phyloP scores from a whole-genome alignment of 805 yeast genomes.

The Saturnispora besseyi region DNA sequence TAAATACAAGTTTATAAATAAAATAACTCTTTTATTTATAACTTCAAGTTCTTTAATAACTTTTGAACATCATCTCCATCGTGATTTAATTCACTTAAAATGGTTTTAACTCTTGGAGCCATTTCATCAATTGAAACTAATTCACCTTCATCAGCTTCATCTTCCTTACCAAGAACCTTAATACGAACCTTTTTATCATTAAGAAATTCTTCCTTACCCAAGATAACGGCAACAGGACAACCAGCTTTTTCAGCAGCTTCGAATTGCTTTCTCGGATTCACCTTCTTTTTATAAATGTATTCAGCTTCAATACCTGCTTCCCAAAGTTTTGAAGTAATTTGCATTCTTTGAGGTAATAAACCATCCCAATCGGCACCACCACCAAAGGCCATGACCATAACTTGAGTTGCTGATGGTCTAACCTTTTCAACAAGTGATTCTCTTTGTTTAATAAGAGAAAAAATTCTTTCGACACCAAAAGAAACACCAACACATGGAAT shows the following conservation, averaged over 20 bases:
- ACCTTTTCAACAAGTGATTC: constrained; percentile 52
- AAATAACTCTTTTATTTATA: background rate
- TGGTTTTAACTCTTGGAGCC: constrained; percentile 36
- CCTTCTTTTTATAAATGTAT: constrained; percentile 85
- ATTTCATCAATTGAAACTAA: constrained; percentile 56
- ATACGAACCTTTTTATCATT: constrained; percentile 75
- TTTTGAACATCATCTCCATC: constrained; percentile 59
- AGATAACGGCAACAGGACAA: constrained; percentile 79
- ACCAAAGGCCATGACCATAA: constrained; percentile 94
- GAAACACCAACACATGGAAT: constrained; percentile 98
- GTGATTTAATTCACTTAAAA: constrained; percentile 30
- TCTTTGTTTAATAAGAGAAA: constrained; percentile 79
- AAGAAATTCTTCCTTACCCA: constrained; percentile 85
- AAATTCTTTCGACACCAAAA: constrained; percentile 92
- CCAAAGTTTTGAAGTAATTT: constrained; percentile 78
- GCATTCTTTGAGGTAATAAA: constrained; percentile 85
- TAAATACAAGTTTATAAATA: background rate
- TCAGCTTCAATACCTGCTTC: constrained; percentile 82
- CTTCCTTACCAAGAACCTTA: constrained; percentile 80
- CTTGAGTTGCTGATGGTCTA: constrained; percentile 85
- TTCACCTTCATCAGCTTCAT: constrained; percentile 76
- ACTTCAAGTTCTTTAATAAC: constrained; percentile 33
- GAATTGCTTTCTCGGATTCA: constrained; percentile 91
- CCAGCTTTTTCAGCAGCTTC: constrained; percentile 97
- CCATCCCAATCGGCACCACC: constrained; percentile 97